phyloP scores from a whole-genome alignment of 495 filamentous ascomycete species.

The Aspergillus incahuasiensis region DNA sequence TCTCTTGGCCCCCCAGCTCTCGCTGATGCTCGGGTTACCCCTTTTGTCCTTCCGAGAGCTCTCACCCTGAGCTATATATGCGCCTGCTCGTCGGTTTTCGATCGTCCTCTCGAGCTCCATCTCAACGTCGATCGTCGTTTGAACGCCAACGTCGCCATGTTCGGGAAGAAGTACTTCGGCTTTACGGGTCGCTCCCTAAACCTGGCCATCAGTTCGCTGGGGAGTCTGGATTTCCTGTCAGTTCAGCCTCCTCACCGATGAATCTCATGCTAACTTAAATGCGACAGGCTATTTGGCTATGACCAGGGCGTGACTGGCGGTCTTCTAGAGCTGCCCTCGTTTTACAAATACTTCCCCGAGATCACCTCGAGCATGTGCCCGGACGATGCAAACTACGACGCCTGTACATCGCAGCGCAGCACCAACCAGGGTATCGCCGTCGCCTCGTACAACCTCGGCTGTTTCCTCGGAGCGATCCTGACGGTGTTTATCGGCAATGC shows the following conservation, averaged over 20 bases:
- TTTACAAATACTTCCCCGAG: slow-evolving; percentile 48
- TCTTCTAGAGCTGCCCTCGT: slow-evolving; percentile 50
- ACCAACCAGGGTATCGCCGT: slow-evolving; percentile 50
- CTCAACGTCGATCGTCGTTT: slow-evolving; percentile 9
- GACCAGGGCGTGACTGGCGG: slow-evolving; percentile 56
- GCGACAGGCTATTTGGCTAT: slow-evolving; percentile 48
- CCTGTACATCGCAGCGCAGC: slow-evolving; percentile 21
- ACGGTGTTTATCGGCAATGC: slow-evolving; percentile 67
- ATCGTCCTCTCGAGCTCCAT: background rate
- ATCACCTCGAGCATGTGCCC: slow-evolving; percentile 18
- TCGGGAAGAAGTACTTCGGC: slow-evolving; percentile 53
- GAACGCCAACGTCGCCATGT: slow-evolving; percentile 26
- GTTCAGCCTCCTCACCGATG: background rate
- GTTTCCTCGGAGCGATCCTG: slow-evolving; percentile 64
- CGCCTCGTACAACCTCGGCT: slow-evolving; percentile 69
- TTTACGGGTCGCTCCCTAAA: slow-evolving; percentile 59
- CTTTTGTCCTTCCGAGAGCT: slow-evolving; percentile 15
- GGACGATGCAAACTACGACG: background rate
- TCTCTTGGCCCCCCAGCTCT: slow-evolving; percentile 7
- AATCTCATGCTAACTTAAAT: slow-evolving; percentile 1
- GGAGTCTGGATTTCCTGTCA: slow-evolving; percentile 62
- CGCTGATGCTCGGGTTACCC: slow-evolving; percentile 20
- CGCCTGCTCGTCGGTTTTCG: slow-evolving; percentile 9
- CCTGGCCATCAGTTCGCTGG: slow-evolving; percentile 60
- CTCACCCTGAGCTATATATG: slow-evolving; percentile 19